A percentile compares a stretch with the other conserved stretches of the same genome.
Evolutionary conservation across 331 rosid species (phyloP).

Genomic region (Pyrus hybrid): DNA sequence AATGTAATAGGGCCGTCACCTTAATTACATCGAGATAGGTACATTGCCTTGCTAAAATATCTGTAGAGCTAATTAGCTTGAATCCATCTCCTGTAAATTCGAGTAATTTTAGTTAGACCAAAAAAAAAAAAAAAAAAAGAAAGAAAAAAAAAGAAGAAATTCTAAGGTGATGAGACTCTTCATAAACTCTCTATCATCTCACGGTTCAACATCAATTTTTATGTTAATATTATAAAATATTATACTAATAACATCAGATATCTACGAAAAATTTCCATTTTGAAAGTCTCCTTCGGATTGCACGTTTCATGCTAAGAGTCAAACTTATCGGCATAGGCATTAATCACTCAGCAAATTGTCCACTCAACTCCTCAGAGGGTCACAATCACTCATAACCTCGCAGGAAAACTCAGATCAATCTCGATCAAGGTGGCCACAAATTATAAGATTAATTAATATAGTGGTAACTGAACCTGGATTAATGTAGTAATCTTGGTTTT

Average conservation of each 20-base stretch:
- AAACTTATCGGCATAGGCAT: not conserved
- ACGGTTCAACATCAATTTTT: too few species aligned
- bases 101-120: not conserved
- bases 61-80: not conserved
- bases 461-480: not conserved
- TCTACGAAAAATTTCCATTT: fast-evolving
- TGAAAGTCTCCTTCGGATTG: too few species aligned
- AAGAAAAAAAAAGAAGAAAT: too few species aligned
- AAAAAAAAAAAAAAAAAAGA: too few species aligned
- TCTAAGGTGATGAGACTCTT: too few species aligned
- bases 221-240: too few species aligned
- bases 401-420: not conserved
- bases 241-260: fast-evolving
- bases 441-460: not conserved
- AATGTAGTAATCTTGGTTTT: not conserved
- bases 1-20: not conserved
- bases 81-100: not conserved
- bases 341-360: not conserved
- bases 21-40: too few species aligned
- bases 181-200: too few species aligned
- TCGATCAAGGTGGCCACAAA: not conserved
- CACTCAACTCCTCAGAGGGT: not conserved
- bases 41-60: not conserved
- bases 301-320: not conserved
- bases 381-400: not conserved